Conservation (phyloP, 306 rosid species). For the Herpetospermum pedunculosum region DNA sequence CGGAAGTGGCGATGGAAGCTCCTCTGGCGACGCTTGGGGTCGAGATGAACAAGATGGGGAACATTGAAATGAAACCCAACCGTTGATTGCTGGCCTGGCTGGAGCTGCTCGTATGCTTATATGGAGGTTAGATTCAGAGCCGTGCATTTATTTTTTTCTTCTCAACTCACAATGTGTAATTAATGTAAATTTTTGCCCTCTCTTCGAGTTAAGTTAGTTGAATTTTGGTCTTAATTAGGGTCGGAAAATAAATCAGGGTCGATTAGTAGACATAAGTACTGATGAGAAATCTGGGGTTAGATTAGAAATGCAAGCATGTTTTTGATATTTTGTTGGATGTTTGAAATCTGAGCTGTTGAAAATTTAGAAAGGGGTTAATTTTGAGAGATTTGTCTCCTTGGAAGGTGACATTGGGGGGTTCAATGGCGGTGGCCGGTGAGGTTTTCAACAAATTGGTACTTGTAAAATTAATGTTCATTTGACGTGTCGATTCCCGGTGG, state of each 20-base stretch:
- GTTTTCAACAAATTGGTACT: background rate
- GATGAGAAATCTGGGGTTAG: background rate
- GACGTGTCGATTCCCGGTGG: background rate
- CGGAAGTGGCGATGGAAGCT: slow-evolving; percentile 15
- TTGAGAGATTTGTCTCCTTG: background rate
- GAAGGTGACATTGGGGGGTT: background rate
- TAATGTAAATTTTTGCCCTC: background rate
- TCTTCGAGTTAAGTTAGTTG: background rate
- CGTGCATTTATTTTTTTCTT: background rate
- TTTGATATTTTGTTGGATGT: background rate
- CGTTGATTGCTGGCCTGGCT: background rate
- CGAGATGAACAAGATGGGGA: background rate
- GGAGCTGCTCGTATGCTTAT: background rate
- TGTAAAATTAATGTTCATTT: background rate
- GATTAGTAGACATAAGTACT: background rate
- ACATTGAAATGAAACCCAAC: background rate
- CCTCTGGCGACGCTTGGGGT: background rate
- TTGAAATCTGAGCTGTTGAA: background rate
- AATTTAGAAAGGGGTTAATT: background rate
- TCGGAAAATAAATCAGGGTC: background rate
- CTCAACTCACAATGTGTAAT: background rate
- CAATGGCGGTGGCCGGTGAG: background rate
- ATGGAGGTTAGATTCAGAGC: background rate
- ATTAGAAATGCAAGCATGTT: background rate
- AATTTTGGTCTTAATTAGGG: background rate